Evolutionary conservation across 148 eudicot genomes (phyloP).

Genomic region (Chenopodium berlandieri): DNA sequence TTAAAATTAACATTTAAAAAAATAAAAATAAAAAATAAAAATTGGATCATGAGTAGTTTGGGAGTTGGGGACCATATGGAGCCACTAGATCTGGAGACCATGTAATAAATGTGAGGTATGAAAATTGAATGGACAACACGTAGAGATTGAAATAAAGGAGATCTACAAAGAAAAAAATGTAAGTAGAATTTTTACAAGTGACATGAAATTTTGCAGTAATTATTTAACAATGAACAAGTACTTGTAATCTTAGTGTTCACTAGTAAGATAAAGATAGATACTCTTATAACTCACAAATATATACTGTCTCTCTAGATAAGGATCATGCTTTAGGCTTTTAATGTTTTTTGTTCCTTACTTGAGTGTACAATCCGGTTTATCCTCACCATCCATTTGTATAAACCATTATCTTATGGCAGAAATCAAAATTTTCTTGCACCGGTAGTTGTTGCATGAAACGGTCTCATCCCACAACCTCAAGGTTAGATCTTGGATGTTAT

Average conservation of each 20-base stretch:
- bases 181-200: background rate
- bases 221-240: background rate
- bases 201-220: background rate
- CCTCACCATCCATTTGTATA: background rate
- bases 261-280: background rate
- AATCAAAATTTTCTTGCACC: no score
- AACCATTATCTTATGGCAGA: background rate
- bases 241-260: background rate
- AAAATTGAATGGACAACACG: background rate
- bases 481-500: no score
- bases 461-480: no score
- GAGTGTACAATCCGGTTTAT: background rate
- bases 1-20: no score
- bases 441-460: no score
- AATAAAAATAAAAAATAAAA: no score
- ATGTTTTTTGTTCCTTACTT: background rate
- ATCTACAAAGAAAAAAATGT: background rate
- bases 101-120: no score
- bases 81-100: background rate
- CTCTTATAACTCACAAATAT: background rate
- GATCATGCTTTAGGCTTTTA: background rate
- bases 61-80: no score
- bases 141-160: background rate
- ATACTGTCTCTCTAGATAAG: background rate
- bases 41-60: no score